Conservation (phyloP, 257 asterid species). For the Salvia hispanica region DNA sequence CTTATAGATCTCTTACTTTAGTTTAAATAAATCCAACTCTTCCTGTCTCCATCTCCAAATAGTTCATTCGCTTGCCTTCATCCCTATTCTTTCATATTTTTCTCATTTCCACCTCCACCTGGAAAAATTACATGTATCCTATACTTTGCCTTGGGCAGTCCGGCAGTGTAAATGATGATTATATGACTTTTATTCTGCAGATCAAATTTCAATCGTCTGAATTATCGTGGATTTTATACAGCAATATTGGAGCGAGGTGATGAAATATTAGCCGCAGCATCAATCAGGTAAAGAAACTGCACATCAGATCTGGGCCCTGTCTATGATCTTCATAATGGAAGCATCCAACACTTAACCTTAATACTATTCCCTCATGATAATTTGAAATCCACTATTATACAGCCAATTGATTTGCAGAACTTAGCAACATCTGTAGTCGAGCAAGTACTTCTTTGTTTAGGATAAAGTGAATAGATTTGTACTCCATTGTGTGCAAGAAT, state of each 20-base stretch:
- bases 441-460: not conserved
- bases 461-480: not conserved
- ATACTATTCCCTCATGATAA: not conserved
- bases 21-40: not conserved
- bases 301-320: constrained; percentile 4
- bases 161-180: constrained; percentile 11
- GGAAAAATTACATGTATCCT: not conserved
- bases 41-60: not conserved
- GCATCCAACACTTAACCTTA: constrained; percentile 13
- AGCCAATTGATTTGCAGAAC: not conserved
- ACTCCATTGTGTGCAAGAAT: not conserved
- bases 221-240: constrained; percentile 77
- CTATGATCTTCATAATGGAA: constrained; percentile 5
- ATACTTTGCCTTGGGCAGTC: not conserved
- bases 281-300: constrained; percentile 63
- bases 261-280: constrained; percentile 86
- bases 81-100: not conserved
- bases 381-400: not conserved
- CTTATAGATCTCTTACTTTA: not conserved
- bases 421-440: not conserved
- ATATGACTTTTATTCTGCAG: constrained; percentile 45
- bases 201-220: constrained; percentile 82
- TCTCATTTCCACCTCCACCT: constrained; percentile 1
- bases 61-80: not conserved
- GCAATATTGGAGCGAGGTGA: constrained; percentile 90